Evolutionary conservation across 2,329 filamentous ascomycete species (phyloP), one percentile per base, ranked within the genome.

Genomic region (Bisporella sp.): DNA sequence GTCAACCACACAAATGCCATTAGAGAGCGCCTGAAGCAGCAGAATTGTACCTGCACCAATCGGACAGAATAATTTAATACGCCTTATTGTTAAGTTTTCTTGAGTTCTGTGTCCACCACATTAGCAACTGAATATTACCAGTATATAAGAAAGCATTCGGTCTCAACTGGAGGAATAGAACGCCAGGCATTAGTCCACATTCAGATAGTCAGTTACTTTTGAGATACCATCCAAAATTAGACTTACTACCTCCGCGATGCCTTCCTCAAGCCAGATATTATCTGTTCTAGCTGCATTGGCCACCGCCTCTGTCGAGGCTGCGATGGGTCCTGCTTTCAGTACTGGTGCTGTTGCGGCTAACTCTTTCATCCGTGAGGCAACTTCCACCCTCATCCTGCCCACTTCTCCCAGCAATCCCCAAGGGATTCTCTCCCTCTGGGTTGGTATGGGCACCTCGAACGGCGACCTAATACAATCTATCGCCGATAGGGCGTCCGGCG

Each of bases 401-500:
- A 58, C 65, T 0, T 56, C 59, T 1, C 71, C 72, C 1, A 66
- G 59, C 33, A 64, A 65, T 35, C 65, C 64, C 39, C 61, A 60
- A 5, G 69, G 70, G 31, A 64, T 67, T 48, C 56, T 68, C 21
- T 71, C 70, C 5, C 64, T 75, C 13, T 75, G 72, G 73, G 69
- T 73, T 12, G 73, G 73, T 9, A 73, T 74, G 71, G 72, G 71
- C 4, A 74, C 71, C 4, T 70, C 68, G 4, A 67, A 68, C n/a
- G 71, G 69, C 29, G 68, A 74, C 50, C 55, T 75, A 59, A 70
- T 75, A 51, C 72, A 75, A 63, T 72, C 71, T 4, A 72, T 75
- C 31, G 67, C 69, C 47, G 71, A 73, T 33, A 68, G 69, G 59
- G 65, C 57, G 49, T 59, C 52, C 53, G 59, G 44, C 39, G 47